Evolutionary conservation across 2,329 filamentous ascomycete genomes (phyloP), one percentile per base, ranked within the genome.

Genomic region (Colletotrichum destructivum): DNA sequence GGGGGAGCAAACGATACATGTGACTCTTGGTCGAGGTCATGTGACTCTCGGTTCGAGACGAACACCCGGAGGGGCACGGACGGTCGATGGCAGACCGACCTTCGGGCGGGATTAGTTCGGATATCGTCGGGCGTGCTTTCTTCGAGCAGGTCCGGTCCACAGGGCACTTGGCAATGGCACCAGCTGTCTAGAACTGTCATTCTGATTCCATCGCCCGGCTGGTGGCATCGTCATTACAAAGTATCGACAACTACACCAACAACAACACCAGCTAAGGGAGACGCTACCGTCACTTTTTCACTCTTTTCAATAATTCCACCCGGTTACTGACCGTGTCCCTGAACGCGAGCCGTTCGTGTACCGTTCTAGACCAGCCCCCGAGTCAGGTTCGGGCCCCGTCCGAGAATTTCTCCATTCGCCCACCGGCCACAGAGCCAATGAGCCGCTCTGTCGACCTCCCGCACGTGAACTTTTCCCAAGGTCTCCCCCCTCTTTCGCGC

Each of bases 321-420:
- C 16, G 31, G 15, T 44, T n/a, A 5, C 23, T 26, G 51, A 21
- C 47, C n/a, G 47, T 13, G n/a, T 49, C n/a, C 47, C 26, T 21
- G 23, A 38, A 54, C 62, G 66, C 56, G 62, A 70, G 44, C 62
- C 62, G 46, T 47, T 62, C 21, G 7, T 26, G 11, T 11, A 15
- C 65, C 55, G 69, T 40, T 69, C 65, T 49, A 69, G 69, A 69
- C 69, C 65, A 49, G 23, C 9, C 21, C 44, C 44, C 64, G 69
- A 69, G 69, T 72, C 69, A 72, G 46, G 54, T 47, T 69, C 54
- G 65, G 69, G 11, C 65, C 63, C 52, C 59, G 54, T 72, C 65
- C 65, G 65, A 72, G 59, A 64, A 72, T 64, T 61, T 72, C 65
- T 72, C 65, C 69, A 69, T 47, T 38, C 35, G 35, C 35, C 35